Base-by-base conservation (phyloP, 805 yeast species). In the Wickerhamomyces alni region DNA sequence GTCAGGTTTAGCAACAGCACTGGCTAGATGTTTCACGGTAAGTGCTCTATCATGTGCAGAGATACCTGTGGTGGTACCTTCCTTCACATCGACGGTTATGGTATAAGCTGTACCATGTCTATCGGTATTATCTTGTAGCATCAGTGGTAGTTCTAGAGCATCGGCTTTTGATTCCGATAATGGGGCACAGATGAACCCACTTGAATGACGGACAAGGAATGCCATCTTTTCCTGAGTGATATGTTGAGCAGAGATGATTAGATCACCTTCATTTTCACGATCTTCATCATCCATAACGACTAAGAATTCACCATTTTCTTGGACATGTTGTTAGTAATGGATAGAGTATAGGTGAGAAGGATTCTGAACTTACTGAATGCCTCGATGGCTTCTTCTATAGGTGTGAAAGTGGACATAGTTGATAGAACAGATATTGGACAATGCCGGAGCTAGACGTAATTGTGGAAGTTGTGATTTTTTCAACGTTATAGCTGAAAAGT, bases 101-200 rank as follows among this genome's bases (percentile, higher is more conserved):
- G 99, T 93, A 64, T 93, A 93, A 2, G 98, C 98, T 2, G 99
- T 93, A 10, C 95, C 95, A 52, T 93, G 97, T 58, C 95, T 79
- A 58, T 93, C 99, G 41, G 71, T 66, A 44, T 70, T 70, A 16
- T 55, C 44, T 4, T 61, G 52, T 19, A 51, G 43, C 93, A 93
- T 82, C 37, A 85, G 72, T 33, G 89, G 96, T 41, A 93, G 72
- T 31, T 82, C 82, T 36, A 93, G 72, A 37, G 69, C 59, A 56
- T 91, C 95, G 2, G 98, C 98, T 41, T 84, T 68, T 44, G 74
- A 78, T 29, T 76, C 76, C 15, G 87, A 70, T 50, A 91, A 62
- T 11, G 99, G 99, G 12, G 80, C 95, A 66, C 99, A 93, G 4
- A 93, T 87, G 61, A 84, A 91, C 5, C 99, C 99, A 7, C 88